A percentile compares a stretch with the other conserved stretches of the same genome.
Conservation (phyloP, 2,329 filamentous ascomycete species). For the Tolypocladium sp. region DNA sequence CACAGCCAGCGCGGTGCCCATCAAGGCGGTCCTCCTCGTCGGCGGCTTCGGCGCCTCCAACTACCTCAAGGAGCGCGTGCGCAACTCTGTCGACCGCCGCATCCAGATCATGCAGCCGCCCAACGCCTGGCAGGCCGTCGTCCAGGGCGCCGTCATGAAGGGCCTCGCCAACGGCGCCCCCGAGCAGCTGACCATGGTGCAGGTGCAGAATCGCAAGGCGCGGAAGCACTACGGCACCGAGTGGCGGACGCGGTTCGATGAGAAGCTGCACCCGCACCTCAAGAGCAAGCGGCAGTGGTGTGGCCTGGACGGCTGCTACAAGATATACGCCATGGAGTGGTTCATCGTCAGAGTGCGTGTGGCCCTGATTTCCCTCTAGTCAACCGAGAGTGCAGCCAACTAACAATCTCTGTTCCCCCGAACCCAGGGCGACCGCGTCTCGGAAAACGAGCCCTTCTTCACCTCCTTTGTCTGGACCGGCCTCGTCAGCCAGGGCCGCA, state of each 20-base stretch:
- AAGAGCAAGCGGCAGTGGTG: constrained; percentile 24
- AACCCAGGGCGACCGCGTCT: constrained; percentile 24
- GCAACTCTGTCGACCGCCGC: constrained; percentile 19
- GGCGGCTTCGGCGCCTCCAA: constrained; percentile 37
- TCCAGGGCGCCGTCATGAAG: constrained; percentile 39
- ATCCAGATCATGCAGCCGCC: constrained; percentile 35
- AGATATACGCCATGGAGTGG: constrained; percentile 32
- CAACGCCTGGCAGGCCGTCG: constrained; percentile 38
- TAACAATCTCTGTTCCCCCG: not conserved
- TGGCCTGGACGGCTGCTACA: constrained; percentile 25
- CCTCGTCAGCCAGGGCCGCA: constrained; percentile 21
- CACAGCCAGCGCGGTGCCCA: constrained; percentile 22
- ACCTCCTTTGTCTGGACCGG: constrained; percentile 21
- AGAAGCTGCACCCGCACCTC: constrained; percentile 19
- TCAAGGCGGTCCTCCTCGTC: constrained; percentile 33
- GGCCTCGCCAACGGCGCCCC: constrained; percentile 28
- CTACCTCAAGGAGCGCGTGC: constrained; percentile 32
- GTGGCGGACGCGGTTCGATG: constrained; percentile 20
- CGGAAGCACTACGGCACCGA: constrained; percentile 35
- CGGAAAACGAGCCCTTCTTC: constrained; percentile 27
- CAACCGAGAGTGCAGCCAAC: not conserved
- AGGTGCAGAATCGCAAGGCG: constrained; percentile 28
- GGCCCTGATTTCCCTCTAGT: not conserved
- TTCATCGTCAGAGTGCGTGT: constrained; percentile 28
- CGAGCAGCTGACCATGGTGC: constrained; percentile 23